Percentiles rank a stretch among this genome's conserved stretches.
phyloP scores from a whole-genome alignment of 345 rosid species.

The Linum trigynum region DNA sequence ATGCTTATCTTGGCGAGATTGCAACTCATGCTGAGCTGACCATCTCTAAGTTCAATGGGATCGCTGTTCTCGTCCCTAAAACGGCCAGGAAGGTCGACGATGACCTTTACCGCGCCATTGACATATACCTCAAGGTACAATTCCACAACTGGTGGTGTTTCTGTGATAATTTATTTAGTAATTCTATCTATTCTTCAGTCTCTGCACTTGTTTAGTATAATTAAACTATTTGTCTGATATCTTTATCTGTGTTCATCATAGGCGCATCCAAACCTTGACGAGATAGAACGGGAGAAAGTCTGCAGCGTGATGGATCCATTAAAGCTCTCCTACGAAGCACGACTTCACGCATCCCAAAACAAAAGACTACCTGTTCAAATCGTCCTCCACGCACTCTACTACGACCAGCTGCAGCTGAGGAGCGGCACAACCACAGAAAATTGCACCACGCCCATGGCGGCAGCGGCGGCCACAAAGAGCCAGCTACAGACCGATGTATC shows the following conservation, averaged over 20 bases:
- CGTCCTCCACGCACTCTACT: constrained; percentile 79
- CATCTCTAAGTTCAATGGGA: constrained; percentile 79
- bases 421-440: constrained; percentile 37
- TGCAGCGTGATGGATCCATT: constrained; percentile 88
- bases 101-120: constrained; percentile 82
- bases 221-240: neutral
- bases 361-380: constrained; percentile 82
- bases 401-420: constrained; percentile 78
- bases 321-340: constrained; percentile 77
- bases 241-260: constrained; percentile 8
- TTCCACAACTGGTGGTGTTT: too few relatives aligned
- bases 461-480: constrained; percentile 39
- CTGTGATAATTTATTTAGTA: too few relatives aligned
- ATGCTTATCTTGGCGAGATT: constrained; percentile 68
- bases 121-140: constrained; percentile 67
- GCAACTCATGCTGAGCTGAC: constrained; percentile 45
- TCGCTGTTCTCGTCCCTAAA: constrained; percentile 67
- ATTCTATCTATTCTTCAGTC: neutral
- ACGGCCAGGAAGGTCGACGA: constrained; percentile 66
- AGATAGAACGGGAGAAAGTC: constrained; percentile 78
- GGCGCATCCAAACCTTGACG: constrained; percentile 80
- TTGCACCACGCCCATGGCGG: constrained; percentile 13
- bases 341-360: constrained; percentile 96
- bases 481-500: constrained; percentile 59
- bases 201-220: neutral